Evolutionary conservation across 768 basidiomycete genomes (phyloP).

Genomic region (Lentinus tigrinus): DNA sequence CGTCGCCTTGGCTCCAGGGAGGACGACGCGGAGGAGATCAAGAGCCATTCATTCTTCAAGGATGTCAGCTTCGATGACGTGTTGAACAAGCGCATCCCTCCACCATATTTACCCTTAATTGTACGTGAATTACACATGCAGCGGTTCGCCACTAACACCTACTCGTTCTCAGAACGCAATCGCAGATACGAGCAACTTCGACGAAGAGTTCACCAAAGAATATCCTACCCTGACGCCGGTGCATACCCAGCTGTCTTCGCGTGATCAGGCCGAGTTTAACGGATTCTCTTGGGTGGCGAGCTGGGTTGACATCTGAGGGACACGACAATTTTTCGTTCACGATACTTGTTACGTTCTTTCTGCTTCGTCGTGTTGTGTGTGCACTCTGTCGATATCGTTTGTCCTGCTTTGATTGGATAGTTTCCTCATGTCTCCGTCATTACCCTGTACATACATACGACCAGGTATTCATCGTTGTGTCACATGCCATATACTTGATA

Average conservation of each 20-base stretch:
- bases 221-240: slow-evolving; percentile 98
- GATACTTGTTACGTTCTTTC: slow-evolving; percentile 26
- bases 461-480: not conserved
- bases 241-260: slow-evolving; percentile 85
- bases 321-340: slow-evolving; percentile 11
- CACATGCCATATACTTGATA: not conserved
- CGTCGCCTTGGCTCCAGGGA: slow-evolving; percentile 91
- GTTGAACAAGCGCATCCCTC: slow-evolving; percentile 92
- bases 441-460: slow-evolving; percentile 1
- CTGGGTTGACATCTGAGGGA: slow-evolving; percentile 38
- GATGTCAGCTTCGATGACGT: slow-evolving; percentile 97
- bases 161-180: slow-evolving; percentile 60
- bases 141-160: not conserved
- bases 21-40: slow-evolving; percentile 95
- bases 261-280: slow-evolving; percentile 93
- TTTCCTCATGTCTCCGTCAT: slow-evolving; percentile 1
- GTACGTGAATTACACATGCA: slow-evolving; percentile 46
- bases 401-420: slow-evolving; percentile 31
- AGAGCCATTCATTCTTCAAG: slow-evolving; percentile 97
- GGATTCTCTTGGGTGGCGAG: slow-evolving; percentile 85
- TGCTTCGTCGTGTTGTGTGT: slow-evolving; percentile 20
- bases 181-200: slow-evolving; percentile 91
- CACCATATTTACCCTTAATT: slow-evolving; percentile 96
- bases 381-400: not conserved
- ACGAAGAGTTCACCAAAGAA: slow-evolving; percentile 95